phyloP scores from a whole-genome alignment of 2,329 filamentous ascomycete genomes.

The Fusarium begoniae region DNA sequence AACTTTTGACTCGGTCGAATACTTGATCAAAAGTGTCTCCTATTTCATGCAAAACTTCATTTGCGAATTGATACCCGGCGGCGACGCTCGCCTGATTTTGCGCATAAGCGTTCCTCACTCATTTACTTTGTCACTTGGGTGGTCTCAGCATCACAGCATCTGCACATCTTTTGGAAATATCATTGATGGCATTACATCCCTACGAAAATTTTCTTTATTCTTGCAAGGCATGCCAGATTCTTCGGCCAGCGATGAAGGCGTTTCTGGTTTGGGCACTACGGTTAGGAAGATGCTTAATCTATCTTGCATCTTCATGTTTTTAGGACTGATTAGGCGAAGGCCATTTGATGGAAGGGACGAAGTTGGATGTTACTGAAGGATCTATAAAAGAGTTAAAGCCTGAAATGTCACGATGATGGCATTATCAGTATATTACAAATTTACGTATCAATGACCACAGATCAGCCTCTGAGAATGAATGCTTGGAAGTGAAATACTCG shows the following conservation, averaged over 20 bases:
- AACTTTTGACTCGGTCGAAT: not conserved
- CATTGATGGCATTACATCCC: not conserved
- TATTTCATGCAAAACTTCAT: slow-evolving; percentile 24
- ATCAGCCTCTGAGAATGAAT: not conserved
- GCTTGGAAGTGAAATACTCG: not conserved
- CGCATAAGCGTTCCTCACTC: slow-evolving; percentile 11
- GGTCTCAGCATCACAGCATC: slow-evolving; percentile 7
- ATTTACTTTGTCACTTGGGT: slow-evolving; percentile 11
- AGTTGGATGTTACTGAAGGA: slow-evolving; percentile 6
- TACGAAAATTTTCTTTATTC: slow-evolving; percentile 1
- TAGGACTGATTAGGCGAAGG: not conserved
- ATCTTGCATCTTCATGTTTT: slow-evolving; percentile 5
- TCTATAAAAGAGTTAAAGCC: slow-evolving; percentile 1
- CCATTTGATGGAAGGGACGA: not conserved
- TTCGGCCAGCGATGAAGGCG: slow-evolving; percentile 23
- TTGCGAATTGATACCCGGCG: slow-evolving; percentile 43
- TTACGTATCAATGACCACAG: slow-evolving; percentile 8
- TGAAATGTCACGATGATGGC: slow-evolving; percentile 1
- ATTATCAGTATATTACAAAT: slow-evolving; percentile 12
- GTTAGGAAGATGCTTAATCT: not conserved
- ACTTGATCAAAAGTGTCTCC: slow-evolving; percentile 3
- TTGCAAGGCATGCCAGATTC: slow-evolving; percentile 13
- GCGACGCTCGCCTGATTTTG: slow-evolving; percentile 32
- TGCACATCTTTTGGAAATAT: slow-evolving; percentile 2
- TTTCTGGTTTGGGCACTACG: slow-evolving; percentile 20